Evolutionary conservation across 31 red algal genomes (phyloP), one percentile per base, ranked within the genome.

Genomic region (Endocladia muricata): DNA sequence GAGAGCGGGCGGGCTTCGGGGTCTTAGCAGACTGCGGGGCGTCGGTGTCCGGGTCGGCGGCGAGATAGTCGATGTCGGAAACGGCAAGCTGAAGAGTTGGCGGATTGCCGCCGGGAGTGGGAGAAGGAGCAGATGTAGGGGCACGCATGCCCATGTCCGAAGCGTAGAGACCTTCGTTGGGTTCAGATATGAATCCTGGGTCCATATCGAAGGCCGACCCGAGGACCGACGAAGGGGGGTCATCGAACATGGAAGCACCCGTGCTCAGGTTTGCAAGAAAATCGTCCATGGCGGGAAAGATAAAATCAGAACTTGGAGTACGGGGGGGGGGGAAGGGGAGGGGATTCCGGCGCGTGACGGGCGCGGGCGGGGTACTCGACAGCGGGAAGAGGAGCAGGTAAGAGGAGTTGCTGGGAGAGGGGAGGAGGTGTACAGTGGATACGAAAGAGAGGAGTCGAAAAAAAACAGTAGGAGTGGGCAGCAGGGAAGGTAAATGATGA

Each of bases 211-310:
- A 72, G 2, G 68, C 60, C 29, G 67, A 41, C 3, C 35, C 37
- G 37, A 72, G 36, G 61, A 81, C 48, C 38, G 64, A 33, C 13
- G 64, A 40, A 19, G 79, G 68, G 11, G 68, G 4, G 57, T 39
- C 60, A 34, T 76, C 73, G n/a, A n/a, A n/a, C n/a, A n/a, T n/a
- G n/a, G n/a, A n/a, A n/a, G n/a, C n/a, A 38, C 42, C 51, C 28
- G 65, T 68, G 66, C 58, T 57, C 37, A 83, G 55, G 62, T 83
- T 73, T 58, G 77, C 64, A 30, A 83, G 68, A 28, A 83, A 56
- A 61, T 83, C 79, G 11, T 83, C 79, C 79, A 83, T 83, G 23
- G n/a, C 63, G 54, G 29, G 26, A 28, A 28, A 13, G n/a, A n/a
- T n/a, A n/a, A n/a, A n/a, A n/a, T 9, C 19, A 19, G 44, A 51